phyloP scores from a whole-genome alignment of 2,329 filamentous ascomycete species.

The Sordariomycetes sp. region DNA sequence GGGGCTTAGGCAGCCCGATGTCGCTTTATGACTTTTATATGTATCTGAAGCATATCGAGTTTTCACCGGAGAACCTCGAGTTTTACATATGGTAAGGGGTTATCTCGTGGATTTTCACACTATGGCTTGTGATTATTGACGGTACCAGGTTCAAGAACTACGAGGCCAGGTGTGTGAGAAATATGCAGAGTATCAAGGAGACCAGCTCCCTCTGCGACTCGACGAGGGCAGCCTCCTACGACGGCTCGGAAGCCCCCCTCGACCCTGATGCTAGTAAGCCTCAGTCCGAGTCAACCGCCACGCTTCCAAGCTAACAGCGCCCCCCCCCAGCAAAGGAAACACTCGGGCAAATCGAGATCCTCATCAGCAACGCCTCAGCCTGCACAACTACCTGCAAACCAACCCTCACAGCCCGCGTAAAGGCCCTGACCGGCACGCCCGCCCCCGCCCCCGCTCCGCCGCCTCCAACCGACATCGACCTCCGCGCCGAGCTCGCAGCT shows the following conservation, averaged over 20 bases:
- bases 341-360: constrained; percentile 17
- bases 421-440: constrained; percentile 9
- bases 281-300: no score
- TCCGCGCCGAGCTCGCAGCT: constrained; percentile 20
- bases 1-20: constrained; percentile 26
- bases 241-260: constrained; percentile 16
- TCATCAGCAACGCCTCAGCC: constrained; percentile 16
- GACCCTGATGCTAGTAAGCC: constrained; percentile 20
- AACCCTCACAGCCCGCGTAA: constrained; percentile 10
- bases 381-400: constrained; percentile 11
- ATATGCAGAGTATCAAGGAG: constrained; percentile 9
- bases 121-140: neutral
- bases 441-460: constrained; percentile 4
- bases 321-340: constrained; percentile 15
- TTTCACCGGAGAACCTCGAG: constrained; percentile 33
- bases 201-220: constrained; percentile 8
- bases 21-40: constrained; percentile 36
- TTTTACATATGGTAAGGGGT: constrained; percentile 32
- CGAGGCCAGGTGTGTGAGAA: constrained; percentile 13
- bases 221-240: constrained; percentile 1
- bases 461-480: constrained; percentile 6
- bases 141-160: constrained; percentile 29
- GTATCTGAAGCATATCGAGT: constrained; percentile 35
- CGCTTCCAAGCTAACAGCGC: neutral
- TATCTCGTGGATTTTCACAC: no score